A percentile compares a stretch with the other conserved stretches of the same genome.
Evolutionary conservation across 306 rosid genomes (phyloP).

Genomic region (Lathyrus aphaca): DNA sequence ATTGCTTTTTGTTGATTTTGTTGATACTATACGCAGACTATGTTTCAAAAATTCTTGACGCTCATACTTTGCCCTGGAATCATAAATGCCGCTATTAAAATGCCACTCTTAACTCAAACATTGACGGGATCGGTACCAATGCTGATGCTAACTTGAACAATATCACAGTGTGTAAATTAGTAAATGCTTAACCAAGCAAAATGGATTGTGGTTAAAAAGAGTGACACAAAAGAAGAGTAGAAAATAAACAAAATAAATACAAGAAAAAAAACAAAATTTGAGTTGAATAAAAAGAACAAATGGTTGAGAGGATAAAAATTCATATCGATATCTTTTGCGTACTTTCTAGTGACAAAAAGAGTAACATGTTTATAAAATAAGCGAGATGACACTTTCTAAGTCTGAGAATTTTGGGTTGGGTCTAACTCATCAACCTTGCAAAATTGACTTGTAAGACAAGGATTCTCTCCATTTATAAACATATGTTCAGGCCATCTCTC

Average conservation of each 20-base stretch:
- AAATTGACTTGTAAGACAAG: no score
- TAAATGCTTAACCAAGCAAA: conserved; percentile 9
- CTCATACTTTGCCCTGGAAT: conserved; percentile 82
- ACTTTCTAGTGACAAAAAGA: conserved; percentile 21
- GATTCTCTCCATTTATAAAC: no score
- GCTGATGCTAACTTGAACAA: conserved; percentile 21
- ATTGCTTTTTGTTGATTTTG: conserved; percentile 31
- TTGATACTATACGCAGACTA: conserved; percentile 74
- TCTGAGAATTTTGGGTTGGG: no score
- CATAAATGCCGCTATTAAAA: conserved; percentile 33
- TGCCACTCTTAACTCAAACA: conserved; percentile 33
- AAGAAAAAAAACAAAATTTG: background rate
- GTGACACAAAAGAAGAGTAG: background rate
- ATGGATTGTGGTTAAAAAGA: conserved; percentile 9
- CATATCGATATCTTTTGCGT: conserved; percentile 6
- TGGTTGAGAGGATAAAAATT: background rate
- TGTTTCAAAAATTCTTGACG: conserved; percentile 87
- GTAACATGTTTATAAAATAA: conserved; percentile 18
- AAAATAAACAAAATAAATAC: background rate
- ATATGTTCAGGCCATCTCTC: no score
- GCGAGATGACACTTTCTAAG: conserved; percentile 7
- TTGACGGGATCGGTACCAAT: conserved; percentile 17
- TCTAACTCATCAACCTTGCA: no score
- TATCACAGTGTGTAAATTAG: conserved; percentile 2
- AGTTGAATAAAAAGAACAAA: background rate